These are phyloP conservation scores for Singerocomus inundabilis DNA, from an alignment of 1,284 basidiomycete genomes.

Conservation along the genomic window DNA sequence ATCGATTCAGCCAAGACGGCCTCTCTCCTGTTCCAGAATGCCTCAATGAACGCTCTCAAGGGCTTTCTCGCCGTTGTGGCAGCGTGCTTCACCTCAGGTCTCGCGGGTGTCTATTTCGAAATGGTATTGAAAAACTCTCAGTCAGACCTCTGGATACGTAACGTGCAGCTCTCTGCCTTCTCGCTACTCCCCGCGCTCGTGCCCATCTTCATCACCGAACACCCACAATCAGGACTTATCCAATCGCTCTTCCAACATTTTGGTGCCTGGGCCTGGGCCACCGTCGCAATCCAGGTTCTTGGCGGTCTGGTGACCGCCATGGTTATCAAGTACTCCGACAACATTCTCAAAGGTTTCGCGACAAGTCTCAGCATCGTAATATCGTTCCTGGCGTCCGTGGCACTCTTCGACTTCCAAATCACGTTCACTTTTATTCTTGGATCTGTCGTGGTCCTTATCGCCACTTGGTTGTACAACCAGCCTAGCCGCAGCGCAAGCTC, in stretches of 20 bases:
- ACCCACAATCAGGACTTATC: slow-evolving; percentile 44
- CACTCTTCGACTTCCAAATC: slow-evolving; percentile 85
- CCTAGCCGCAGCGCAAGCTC: slow-evolving; percentile 37
- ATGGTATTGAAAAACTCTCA: slow-evolving; percentile 74
- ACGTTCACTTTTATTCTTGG: slow-evolving; percentile 85
- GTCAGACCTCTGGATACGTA: slow-evolving; percentile 76
- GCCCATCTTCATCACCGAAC: slow-evolving; percentile 59
- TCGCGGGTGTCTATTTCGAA: slow-evolving; percentile 84
- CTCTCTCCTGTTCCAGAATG: slow-evolving; percentile 44
- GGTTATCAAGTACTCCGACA: slow-evolving; percentile 87
- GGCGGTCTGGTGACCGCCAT: slow-evolving; percentile 91
- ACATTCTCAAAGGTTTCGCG: slow-evolving; percentile 94
- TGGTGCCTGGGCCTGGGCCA: slow-evolving; percentile 91
- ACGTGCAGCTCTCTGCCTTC: slow-evolving; percentile 77
- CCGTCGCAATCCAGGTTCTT: slow-evolving; percentile 85
- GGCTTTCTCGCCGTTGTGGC: slow-evolving; percentile 67
- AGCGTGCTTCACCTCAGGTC: slow-evolving; percentile 77
- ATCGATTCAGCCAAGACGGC: slow-evolving; percentile 37
- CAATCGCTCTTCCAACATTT: slow-evolving; percentile 70
- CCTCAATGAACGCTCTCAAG: slow-evolving; percentile 62
- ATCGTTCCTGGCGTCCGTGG: slow-evolving; percentile 89
- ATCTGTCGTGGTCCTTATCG: slow-evolving; percentile 76
- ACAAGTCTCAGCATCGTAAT: slow-evolving; percentile 92
- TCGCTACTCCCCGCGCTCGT: slow-evolving; percentile 72
- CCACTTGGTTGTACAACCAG: slow-evolving; percentile 90